Conservation (phyloP, 768 basidiomycete genomes). For the Tephrocybe sp. region DNA sequence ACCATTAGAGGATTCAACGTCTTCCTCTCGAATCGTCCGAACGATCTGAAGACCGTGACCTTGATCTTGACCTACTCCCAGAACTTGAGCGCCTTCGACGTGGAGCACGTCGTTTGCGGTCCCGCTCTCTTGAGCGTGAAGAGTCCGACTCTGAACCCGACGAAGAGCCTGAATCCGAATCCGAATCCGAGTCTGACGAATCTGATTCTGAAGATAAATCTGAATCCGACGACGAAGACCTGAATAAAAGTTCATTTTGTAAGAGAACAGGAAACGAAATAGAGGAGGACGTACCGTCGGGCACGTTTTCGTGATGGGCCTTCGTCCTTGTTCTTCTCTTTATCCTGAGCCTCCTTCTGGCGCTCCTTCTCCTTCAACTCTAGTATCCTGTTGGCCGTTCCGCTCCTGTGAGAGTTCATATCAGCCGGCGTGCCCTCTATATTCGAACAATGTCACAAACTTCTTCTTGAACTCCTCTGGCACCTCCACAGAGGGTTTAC, state of each 20-base stretch:
- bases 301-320: conserved; percentile 37
- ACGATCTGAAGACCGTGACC: conserved; percentile 11
- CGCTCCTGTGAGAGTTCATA: conserved; percentile 41
- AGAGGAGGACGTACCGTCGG: conserved; percentile 28
- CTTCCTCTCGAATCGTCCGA: conserved; percentile 19
- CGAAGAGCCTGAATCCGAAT: conserved; percentile 43
- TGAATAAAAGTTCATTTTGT: conserved; percentile 17
- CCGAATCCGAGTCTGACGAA: conserved; percentile 42
- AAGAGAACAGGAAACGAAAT: neutral
- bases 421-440: neutral
- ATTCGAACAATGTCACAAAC: conserved; percentile 31
- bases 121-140: conserved; percentile 45
- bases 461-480: conserved; percentile 89
- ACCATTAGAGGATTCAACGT: neutral
- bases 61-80: conserved; percentile 4
- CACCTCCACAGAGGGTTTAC: conserved; percentile 77
- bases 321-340: conserved; percentile 32
- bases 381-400: conserved; percentile 83
- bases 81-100: conserved; percentile 20
- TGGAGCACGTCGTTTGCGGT: conserved; percentile 37
- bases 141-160: conserved; percentile 32
- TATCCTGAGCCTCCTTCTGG: conserved; percentile 42
- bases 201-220: conserved; percentile 34
- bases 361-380: conserved; percentile 81
- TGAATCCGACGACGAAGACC: conserved; percentile 19